Conservation (phyloP, 2,329 filamentous ascomycete genomes). For the Escovopsis sp. region DNA sequence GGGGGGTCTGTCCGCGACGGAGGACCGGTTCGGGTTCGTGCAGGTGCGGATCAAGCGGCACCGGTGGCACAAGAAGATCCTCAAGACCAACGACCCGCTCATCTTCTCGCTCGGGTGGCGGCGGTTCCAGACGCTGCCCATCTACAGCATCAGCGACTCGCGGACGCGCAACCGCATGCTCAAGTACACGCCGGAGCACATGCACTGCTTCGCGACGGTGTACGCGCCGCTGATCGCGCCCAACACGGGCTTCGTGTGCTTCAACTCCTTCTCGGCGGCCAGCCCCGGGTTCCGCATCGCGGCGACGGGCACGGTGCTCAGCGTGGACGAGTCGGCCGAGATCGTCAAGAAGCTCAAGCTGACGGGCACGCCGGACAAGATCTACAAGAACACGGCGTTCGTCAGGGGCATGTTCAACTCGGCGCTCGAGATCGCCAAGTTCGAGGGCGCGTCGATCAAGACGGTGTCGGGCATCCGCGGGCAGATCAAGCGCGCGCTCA, state of each 20-base stretch:
- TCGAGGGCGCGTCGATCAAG: conserved; percentile 89
- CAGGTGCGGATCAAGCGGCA: conserved; percentile 96
- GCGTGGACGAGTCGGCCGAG: conserved; percentile 87
- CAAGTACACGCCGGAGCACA: conserved; percentile 97
- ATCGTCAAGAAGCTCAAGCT: conserved; percentile 99
- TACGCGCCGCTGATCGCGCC: conserved; percentile 91
- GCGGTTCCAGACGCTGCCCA: conserved; percentile 79
- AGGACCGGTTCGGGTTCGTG: conserved; percentile 90
- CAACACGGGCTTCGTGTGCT: conserved; percentile 89
- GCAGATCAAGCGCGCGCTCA: conserved; percentile 91
- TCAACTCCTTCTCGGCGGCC: conserved; percentile 73
- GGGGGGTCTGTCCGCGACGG: conserved; percentile 82
- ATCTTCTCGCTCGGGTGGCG: conserved; percentile 97
- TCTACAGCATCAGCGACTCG: conserved; percentile 92
- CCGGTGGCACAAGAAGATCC: conserved; percentile 97
- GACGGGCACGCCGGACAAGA: conserved; percentile 86
- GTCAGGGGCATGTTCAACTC: conserved; percentile 98
- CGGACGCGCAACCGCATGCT: conserved; percentile 92
- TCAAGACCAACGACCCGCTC: conserved; percentile 94
- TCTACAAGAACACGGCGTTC: conserved; percentile 98
- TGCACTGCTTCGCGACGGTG: conserved; percentile 96
- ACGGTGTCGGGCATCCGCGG: conserved; percentile 92
- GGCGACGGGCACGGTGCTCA: conserved; percentile 84
- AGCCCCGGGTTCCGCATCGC: conserved; percentile 88
- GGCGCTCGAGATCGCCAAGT: conserved; percentile 89